A percentile compares a stretch with the other conserved stretches of the same genome.
phyloP scores from a whole-genome alignment of 768 basidiomycete species.

The Cyathus striatus region DNA sequence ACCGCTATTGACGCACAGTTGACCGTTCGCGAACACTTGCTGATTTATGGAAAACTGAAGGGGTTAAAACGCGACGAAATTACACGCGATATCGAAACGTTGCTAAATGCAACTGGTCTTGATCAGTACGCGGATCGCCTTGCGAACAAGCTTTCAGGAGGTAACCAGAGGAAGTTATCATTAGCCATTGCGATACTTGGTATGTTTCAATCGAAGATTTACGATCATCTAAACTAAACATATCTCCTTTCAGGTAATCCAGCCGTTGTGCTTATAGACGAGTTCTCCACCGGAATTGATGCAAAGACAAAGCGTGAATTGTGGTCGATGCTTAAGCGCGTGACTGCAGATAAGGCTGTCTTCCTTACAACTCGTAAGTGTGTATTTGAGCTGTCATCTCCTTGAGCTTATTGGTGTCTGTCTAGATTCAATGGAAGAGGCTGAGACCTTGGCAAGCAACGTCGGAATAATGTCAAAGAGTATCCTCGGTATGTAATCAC shows the following conservation, averaged over 20 bases:
- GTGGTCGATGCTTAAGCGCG: constrained; percentile 68
- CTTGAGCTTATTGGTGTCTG: too few relatives aligned
- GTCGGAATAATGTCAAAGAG: constrained; percentile 17
- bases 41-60: constrained; percentile 68
- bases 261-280: constrained; percentile 74
- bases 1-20: constrained; percentile 66
- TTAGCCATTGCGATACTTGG: constrained; percentile 66
- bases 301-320: constrained; percentile 82
- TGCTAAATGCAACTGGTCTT: constrained; percentile 58
- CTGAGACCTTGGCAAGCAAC: constrained; percentile 16
- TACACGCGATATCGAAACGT: constrained; percentile 43
- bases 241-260: too few relatives aligned
- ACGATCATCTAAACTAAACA: too few relatives aligned
- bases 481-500: constrained; percentile 11
- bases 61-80: constrained; percentile 53
- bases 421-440: constrained; percentile 21
- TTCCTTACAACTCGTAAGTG: constrained; percentile 66
- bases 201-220: too few relatives aligned
- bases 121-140: constrained; percentile 60
- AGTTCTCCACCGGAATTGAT: constrained; percentile 81
- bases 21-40: constrained; percentile 45
- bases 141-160: constrained; percentile 72
- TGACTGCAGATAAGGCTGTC: constrained; percentile 64
- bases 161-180: constrained; percentile 73
- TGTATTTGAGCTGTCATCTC: not conserved